phyloP scores from a whole-genome alignment of 2,329 filamentous ascomycete species.

The Sporothrix inflata region DNA sequence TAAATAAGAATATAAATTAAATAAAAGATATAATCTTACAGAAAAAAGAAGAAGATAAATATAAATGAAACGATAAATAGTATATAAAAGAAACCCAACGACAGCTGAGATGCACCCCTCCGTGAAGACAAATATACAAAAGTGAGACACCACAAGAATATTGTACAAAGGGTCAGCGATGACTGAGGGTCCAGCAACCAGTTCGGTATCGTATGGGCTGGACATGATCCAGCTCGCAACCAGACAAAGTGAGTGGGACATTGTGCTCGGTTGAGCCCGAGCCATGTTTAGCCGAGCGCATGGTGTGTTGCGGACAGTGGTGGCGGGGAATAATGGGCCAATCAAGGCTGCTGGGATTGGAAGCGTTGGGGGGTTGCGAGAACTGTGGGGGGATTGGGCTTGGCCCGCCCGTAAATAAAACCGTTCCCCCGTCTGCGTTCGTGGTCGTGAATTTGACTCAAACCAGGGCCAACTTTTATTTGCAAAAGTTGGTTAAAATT shows the following conservation, averaged over 20 bases:
- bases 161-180: too few species aligned
- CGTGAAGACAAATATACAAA: too few species aligned
- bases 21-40: too few species aligned
- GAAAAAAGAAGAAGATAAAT: too few species aligned
- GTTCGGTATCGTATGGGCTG: background rate
- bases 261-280: background rate
- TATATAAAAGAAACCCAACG: too few species aligned
- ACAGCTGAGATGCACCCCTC: too few species aligned
- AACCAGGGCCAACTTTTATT: background rate
- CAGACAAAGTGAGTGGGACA: background rate
- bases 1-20: too few species aligned
- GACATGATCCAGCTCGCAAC: background rate
- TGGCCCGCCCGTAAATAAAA: background rate
- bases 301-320: background rate
- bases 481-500: background rate
- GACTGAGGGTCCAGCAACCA: too few species aligned
- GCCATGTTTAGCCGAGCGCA: background rate
- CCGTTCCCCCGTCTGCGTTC: background rate
- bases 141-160: too few species aligned
- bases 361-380: background rate
- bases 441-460: background rate
- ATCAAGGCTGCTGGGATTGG: conserved; percentile 2
- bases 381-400: background rate
- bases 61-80: too few species aligned
- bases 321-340: conserved; percentile 9